Evolutionary conservation across 192 early-diverging fungal species (phyloP).

Genomic region (Backusella tuberculispora): DNA sequence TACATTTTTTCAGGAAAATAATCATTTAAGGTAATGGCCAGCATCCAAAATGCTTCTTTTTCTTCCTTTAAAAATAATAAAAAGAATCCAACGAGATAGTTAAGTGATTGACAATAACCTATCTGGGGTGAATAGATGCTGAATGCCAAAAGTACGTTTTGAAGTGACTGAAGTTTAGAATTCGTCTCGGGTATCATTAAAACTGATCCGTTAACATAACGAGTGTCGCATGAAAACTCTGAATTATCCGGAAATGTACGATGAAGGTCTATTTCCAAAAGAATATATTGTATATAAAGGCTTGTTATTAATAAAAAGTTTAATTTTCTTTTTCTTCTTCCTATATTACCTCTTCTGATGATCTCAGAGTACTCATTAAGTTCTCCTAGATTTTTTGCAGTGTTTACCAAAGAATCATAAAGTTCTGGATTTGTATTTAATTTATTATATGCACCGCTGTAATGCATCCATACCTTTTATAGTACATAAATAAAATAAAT

Average conservation of each 20-base stretch:
- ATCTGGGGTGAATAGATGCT: slow-evolving; percentile 72
- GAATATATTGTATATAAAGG: not conserved
- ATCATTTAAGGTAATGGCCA: slow-evolving; percentile 71
- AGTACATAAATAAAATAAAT: not conserved
- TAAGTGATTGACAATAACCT: slow-evolving; percentile 86
- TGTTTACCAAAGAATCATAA: slow-evolving; percentile 54
- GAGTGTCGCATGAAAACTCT: slow-evolving; percentile 57
- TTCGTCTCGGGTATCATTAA: slow-evolving; percentile 44
- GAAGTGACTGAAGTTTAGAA: slow-evolving; percentile 57
- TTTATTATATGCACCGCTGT: slow-evolving; percentile 69
- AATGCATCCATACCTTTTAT: slow-evolving; percentile 56
- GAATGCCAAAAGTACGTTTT: slow-evolving; percentile 74
- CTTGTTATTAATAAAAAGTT: not conserved
- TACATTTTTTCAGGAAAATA: slow-evolving; percentile 78
- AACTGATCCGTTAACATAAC: slow-evolving; percentile 23
- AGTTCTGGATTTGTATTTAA: slow-evolving; percentile 57
- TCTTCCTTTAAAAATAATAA: slow-evolving; percentile 75
- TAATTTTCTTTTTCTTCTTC: not conserved
- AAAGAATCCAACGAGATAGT: slow-evolving; percentile 76
- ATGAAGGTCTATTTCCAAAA: slow-evolving; percentile 64
- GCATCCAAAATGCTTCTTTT: slow-evolving; percentile 79
- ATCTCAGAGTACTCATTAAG: slow-evolving; percentile 68
- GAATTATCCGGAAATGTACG: slow-evolving; percentile 85
- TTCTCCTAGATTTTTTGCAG: slow-evolving; percentile 49
- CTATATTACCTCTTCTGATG: slow-evolving; percentile 61